Evolutionary conservation across 2,329 filamentous ascomycete genomes (phyloP).

Genomic region (Arthrobotrys pseudoclavata): DNA sequence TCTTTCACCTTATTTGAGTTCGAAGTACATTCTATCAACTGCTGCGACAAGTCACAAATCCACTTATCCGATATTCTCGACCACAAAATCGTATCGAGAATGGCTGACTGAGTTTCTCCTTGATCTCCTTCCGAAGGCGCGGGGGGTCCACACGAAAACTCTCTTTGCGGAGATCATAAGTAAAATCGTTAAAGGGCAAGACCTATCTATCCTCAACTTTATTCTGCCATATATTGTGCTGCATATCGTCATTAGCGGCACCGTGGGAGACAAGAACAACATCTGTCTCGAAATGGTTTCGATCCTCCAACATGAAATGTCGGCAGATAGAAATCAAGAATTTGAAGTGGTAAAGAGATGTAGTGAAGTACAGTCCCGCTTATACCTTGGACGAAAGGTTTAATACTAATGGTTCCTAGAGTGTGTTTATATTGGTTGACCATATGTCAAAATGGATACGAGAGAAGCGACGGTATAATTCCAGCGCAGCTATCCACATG

Average conservation of each 20-base stretch:
- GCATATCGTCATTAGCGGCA: constrained; percentile 83
- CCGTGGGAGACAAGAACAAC: constrained; percentile 74
- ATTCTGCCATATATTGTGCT: constrained; percentile 88
- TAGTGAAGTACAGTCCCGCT: constrained; percentile 77
- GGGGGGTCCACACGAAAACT: constrained; percentile 79
- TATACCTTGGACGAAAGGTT: background rate
- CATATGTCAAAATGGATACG: constrained; percentile 93
- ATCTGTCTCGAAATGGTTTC: constrained; percentile 80
- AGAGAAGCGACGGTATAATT: constrained; percentile 73
- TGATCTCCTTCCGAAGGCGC: constrained; percentile 83
- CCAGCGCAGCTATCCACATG: constrained; percentile 62
- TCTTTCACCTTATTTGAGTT: constrained; percentile 87
- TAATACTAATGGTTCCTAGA: background rate
- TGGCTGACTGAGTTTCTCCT: constrained; percentile 87
- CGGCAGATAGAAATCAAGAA: constrained; percentile 71
- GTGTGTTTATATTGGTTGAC: constrained; percentile 83
- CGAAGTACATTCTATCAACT: constrained; percentile 80
- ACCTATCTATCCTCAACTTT: constrained; percentile 87
- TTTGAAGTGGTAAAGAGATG: constrained; percentile 84
- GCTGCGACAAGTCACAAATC: constrained; percentile 71
- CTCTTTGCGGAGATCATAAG: constrained; percentile 82
- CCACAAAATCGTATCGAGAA: constrained; percentile 77
- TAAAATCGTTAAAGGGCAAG: constrained; percentile 85
- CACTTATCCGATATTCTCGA: constrained; percentile 83
- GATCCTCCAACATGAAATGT: constrained; percentile 77